A percentile compares a stretch with the other conserved stretches of the same genome.
phyloP scores from a whole-genome alignment of 2,329 filamentous ascomycete genomes.

The Dactylellina leptospora region DNA sequence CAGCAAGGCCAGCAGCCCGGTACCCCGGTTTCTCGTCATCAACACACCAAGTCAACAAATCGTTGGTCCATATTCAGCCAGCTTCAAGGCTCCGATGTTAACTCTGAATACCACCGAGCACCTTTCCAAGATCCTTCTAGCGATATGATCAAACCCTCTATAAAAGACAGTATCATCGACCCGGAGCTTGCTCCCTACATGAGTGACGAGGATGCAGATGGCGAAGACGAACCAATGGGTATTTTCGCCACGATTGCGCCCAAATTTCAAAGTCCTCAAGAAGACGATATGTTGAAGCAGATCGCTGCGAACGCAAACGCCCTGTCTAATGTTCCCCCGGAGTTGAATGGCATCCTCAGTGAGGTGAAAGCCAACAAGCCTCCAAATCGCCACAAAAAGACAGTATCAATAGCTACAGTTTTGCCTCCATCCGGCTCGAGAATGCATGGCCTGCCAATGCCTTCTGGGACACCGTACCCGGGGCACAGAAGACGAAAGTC shows the following conservation, averaged over 20 bases:
- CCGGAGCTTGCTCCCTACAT: slow-evolving; percentile 94
- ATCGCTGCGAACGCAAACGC: slow-evolving; percentile 40
- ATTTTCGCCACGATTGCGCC: slow-evolving; percentile 77
- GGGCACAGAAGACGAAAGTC: slow-evolving; percentile 42
- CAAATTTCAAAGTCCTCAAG: slow-evolving; percentile 52
- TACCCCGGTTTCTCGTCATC: slow-evolving; percentile 64
- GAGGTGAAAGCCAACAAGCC: slow-evolving; percentile 37
- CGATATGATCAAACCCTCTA: slow-evolving; percentile 80
- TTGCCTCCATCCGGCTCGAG: slow-evolving; percentile 24
- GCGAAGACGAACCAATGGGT: slow-evolving; percentile 88
- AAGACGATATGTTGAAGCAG: slow-evolving; percentile 48
- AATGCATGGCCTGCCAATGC: slow-evolving; percentile 16
- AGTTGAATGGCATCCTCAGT: slow-evolving; percentile 3
- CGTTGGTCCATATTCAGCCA: slow-evolving; percentile 76
- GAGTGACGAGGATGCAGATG: slow-evolving; percentile 85
- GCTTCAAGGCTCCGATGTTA: slow-evolving; percentile 75
- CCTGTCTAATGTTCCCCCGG: slow-evolving; percentile 11
- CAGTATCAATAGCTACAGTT: slow-evolving; percentile 43
- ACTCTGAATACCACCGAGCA: slow-evolving; percentile 76
- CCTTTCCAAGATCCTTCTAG: slow-evolving; percentile 80
- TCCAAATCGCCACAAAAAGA: slow-evolving; percentile 45
- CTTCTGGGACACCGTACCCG: slow-evolving; percentile 21
- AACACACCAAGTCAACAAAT: slow-evolving; percentile 75
- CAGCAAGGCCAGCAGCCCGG: slow-evolving; percentile 47
- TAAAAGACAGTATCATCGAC: slow-evolving; percentile 98